These are phyloP conservation scores for Aspergillus ruber DNA, from an alignment of 2,329 filamentous ascomycete species.

Conservation along the genomic window DNA sequence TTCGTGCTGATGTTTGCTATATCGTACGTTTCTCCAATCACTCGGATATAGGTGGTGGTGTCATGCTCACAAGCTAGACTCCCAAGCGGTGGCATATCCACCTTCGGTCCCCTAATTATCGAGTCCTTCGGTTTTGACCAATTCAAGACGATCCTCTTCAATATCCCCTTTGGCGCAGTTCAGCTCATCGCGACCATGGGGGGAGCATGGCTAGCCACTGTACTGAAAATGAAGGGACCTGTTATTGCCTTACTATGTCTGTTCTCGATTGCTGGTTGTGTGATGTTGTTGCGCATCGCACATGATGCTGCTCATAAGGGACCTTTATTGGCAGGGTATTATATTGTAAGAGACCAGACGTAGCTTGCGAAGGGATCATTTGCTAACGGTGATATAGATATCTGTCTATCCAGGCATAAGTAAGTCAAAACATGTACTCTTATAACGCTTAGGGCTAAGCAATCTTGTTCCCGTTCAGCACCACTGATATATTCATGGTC, in stretches of 20 bases:
- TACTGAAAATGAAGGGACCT: slow-evolving; percentile 50
- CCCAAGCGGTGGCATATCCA: slow-evolving; percentile 52
- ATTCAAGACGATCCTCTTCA: slow-evolving; percentile 54
- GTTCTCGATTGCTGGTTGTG: slow-evolving; percentile 51
- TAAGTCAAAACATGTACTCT: slow-evolving; percentile 16
- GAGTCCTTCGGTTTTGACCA: slow-evolving; percentile 52
- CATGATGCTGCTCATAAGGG: slow-evolving; percentile 43
- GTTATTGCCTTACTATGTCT: slow-evolving; percentile 51
- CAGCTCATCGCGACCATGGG: slow-evolving; percentile 56
- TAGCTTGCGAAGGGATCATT: not conserved
- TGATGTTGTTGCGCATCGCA: slow-evolving; percentile 48
- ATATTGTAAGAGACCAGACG: slow-evolving; percentile 32
- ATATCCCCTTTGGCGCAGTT: slow-evolving; percentile 55
- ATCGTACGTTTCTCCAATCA: slow-evolving; percentile 28
- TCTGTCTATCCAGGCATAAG: slow-evolving; percentile 55
- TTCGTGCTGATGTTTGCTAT: slow-evolving; percentile 50
- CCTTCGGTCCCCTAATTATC: slow-evolving; percentile 55
- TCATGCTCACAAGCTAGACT: slow-evolving; percentile 29
- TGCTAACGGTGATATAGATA: slow-evolving; percentile 28
- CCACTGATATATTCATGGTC: slow-evolving; percentile 68
- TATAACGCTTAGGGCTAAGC: slow-evolving; percentile 3
- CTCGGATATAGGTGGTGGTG: no score
- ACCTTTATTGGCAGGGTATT: slow-evolving; percentile 52
- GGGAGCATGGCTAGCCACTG: slow-evolving; percentile 50
- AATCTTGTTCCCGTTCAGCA: slow-evolving; percentile 29